These are phyloP conservation scores for Clonostachys sp. DNA, from an alignment of 2,329 filamentous ascomycete species.

Conservation along the genomic window DNA sequence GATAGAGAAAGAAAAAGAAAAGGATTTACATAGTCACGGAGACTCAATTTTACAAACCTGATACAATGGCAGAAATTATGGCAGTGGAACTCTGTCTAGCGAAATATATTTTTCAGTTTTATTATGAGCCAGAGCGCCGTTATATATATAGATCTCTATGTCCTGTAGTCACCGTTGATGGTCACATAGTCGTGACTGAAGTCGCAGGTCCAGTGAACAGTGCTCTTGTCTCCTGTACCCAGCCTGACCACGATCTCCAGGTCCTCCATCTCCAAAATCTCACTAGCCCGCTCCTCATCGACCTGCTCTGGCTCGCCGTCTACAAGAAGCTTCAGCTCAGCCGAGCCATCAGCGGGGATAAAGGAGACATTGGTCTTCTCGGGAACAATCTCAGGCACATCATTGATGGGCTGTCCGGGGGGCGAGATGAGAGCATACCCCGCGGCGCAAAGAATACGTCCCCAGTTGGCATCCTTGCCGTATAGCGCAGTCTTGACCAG, in stretches of 20 bases:
- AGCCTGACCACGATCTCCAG: conserved; percentile 73
- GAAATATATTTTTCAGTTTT: background rate
- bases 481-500: conserved; percentile 97
- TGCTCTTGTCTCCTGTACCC: conserved; percentile 64
- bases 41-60: too few species aligned
- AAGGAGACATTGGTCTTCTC: conserved; percentile 75
- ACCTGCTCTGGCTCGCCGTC: conserved; percentile 77
- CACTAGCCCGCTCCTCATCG: conserved; percentile 69
- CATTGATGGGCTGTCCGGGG: background rate
- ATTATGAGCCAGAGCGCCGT: background rate
- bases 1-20: background rate
- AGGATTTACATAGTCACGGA: background rate
- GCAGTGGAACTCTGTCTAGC: too few species aligned
- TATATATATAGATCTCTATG: conserved; percentile 24
- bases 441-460: conserved; percentile 89
- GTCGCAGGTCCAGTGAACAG: conserved; percentile 81
- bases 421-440: conserved; percentile 35
- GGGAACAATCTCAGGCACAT: conserved; percentile 50
- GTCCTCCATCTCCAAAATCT: conserved; percentile 75
- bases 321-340: conserved; percentile 63
- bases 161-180: conserved; percentile 66
- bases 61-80: too few species aligned
- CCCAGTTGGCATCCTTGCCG: conserved; percentile 97
- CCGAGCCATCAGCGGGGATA: conserved; percentile 8
- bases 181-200: conserved; percentile 77